Evolutionary conservation across 441 rosid genomes (phyloP).

Genomic region (Jatropha podagrica): DNA sequence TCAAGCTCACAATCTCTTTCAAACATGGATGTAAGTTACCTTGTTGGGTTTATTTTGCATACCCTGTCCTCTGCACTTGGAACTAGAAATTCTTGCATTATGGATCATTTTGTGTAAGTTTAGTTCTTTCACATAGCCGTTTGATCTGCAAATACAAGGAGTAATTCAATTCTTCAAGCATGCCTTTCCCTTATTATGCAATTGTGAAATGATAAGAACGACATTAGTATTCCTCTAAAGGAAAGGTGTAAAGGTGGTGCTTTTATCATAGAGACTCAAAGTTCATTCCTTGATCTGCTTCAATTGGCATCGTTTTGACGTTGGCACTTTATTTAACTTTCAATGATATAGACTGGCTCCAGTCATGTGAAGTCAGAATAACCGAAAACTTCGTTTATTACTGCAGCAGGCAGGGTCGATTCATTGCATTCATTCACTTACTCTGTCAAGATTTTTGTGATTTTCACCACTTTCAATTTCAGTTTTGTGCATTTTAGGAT

Average conservation of each 20-base stretch:
- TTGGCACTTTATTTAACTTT: not conserved
- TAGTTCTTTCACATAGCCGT: not conserved
- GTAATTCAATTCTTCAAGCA: slow-evolving; percentile 5
- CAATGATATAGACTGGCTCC: not conserved
- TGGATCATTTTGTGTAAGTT: not conserved
- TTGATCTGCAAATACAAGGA: not conserved
- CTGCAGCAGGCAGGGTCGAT: not conserved
- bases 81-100: not conserved
- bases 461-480: slow-evolving; percentile 11
- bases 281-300: not conserved
- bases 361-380: not conserved
- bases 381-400: not conserved
- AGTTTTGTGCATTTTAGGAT: slow-evolving; percentile 47
- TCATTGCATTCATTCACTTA: not conserved
- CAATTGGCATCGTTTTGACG: not conserved
- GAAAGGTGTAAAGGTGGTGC: not conserved
- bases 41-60: not conserved
- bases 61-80: not conserved
- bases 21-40: slow-evolving; percentile 45
- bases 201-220: slow-evolving; percentile 1
- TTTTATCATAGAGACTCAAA: not conserved
- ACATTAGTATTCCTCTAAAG: not conserved
- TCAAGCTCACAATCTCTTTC: slow-evolving; percentile 37
- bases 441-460: not conserved
- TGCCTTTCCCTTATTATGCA: not conserved